Evolutionary conservation across 2,329 filamentous ascomycete species (phyloP).

Genomic region (Penicillium sp.): DNA sequence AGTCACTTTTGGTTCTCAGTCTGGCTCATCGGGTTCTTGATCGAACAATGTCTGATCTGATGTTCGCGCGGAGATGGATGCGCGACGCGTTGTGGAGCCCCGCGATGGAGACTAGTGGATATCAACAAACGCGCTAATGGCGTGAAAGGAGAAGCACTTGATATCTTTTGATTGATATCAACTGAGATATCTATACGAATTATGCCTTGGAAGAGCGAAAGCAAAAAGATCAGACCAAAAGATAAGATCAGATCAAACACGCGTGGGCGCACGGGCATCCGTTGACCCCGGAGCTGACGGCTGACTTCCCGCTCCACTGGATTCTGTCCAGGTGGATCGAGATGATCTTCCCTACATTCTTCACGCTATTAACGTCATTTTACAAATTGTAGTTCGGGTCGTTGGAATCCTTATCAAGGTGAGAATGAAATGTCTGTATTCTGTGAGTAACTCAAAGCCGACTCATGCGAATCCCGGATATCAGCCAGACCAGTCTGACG

Average conservation of each 20-base stretch:
- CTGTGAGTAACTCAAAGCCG: conserved; percentile 1
- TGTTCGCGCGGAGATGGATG: conserved; percentile 6
- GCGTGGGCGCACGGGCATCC: conserved; percentile 26
- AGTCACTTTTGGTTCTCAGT: neutral
- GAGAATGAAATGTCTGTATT: conserved; percentile 13
- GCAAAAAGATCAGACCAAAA: conserved; percentile 5
- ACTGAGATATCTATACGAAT: neutral
- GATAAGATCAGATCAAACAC: conserved; percentile 27
- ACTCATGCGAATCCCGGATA: neutral
- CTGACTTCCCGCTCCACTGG: conserved; percentile 16
- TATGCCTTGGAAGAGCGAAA: neutral
- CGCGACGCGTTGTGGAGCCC: conserved; percentile 28
- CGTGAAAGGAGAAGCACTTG: conserved; percentile 4
- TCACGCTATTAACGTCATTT: neutral
- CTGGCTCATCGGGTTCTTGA: conserved; percentile 1
- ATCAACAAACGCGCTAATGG: conserved; percentile 22
- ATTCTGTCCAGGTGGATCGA: conserved; percentile 19
- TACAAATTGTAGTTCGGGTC: too few species aligned
- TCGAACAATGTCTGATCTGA: neutral
- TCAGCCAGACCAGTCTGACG: conserved; percentile 1
- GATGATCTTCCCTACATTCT: conserved; percentile 18
- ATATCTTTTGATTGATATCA: neutral
- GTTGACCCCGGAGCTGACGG: conserved; percentile 20
- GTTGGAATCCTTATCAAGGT: neutral
- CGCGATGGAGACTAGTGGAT: conserved; percentile 6